Evolutionary conservation across 345 rosid species (phyloP).

Genomic region (rapeseed (Brassica napus)): DNA sequence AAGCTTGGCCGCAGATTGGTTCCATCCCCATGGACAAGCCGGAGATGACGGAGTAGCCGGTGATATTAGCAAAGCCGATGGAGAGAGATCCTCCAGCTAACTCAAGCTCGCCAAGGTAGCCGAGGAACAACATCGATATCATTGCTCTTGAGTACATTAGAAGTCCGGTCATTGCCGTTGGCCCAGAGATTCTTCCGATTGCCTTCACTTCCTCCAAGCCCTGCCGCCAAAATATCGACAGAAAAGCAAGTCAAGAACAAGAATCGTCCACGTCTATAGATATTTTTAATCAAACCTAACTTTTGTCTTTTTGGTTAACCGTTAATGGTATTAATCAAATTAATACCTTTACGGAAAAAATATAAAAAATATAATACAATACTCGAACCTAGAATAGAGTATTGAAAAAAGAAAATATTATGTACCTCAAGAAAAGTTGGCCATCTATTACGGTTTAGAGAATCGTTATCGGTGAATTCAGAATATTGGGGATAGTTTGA

Average conservation of each 20-base stretch:
- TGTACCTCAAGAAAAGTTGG: conserved; percentile 86
- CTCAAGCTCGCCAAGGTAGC: conserved; percentile 93
- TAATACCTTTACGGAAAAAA: neutral
- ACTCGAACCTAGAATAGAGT: neutral
- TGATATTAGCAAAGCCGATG: conserved; percentile 93
- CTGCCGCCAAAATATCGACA: conserved; percentile 43
- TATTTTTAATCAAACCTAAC: conserved; percentile 8
- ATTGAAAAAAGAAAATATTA: neutral
- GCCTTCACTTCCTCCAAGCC: conserved; percentile 78
- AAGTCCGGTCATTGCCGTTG: conserved; percentile 77
- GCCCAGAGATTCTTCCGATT: conserved; percentile 87
- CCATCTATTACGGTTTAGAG: conserved; percentile 59
- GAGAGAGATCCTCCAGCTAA: conserved; percentile 96
- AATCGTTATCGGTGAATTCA: conserved; percentile 35
- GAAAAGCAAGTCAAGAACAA: conserved; percentile 14
- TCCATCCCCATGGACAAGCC: conserved; percentile 99
- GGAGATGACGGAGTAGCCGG: conserved; percentile 95
- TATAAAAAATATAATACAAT: no score
- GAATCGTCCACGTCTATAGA: conserved; percentile 28
- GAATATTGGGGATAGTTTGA: conserved; percentile 41
- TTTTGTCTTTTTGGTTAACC: neutral
- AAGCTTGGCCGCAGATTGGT: conserved; percentile 97
- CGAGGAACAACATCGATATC: conserved; percentile 98
- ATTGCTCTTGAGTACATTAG: conserved; percentile 85
- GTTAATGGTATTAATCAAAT: neutral